Percentiles rank a stretch among this genome's conserved stretches.
Conservation (phyloP, 1,284 basidiomycete genomes). For the Ceratobasidium sp. region DNA sequence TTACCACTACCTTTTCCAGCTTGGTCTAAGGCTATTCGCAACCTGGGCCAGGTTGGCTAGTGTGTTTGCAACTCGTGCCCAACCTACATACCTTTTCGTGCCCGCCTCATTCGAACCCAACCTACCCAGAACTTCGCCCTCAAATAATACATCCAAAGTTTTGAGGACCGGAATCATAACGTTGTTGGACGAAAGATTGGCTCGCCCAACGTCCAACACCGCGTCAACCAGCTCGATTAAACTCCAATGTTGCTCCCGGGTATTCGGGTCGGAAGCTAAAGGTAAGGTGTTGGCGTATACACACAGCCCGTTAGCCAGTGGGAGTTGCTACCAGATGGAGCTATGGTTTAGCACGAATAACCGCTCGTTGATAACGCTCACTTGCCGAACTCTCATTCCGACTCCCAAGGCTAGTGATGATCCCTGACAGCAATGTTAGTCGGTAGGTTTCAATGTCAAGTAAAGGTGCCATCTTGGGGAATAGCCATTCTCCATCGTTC, state of each 20-base stretch:
- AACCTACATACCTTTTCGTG: constrained; percentile 63
- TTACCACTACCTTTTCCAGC: constrained; percentile 71
- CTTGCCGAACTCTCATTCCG: constrained; percentile 86
- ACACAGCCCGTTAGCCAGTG: constrained; percentile 74
- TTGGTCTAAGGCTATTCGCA: constrained; percentile 65
- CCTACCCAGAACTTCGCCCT: constrained; percentile 70
- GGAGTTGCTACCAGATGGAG: constrained; percentile 69
- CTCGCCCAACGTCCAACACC: constrained; percentile 67
- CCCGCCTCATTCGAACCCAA: constrained; percentile 65
- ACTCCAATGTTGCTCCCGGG: constrained; percentile 59
- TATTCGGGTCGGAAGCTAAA: constrained; percentile 53
- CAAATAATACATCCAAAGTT: constrained; percentile 78
- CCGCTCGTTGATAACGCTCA: constrained; percentile 47
- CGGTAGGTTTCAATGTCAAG: constrained; percentile 75
- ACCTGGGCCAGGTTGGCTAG: constrained; percentile 54
- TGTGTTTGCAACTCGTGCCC: constrained; percentile 48
- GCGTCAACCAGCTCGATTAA: constrained; percentile 68
- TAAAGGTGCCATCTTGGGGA: constrained; percentile 78
- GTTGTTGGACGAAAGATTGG: constrained; percentile 73
- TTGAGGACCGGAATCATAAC: constrained; percentile 84
- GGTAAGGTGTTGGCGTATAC: constrained; percentile 71
- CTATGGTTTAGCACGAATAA: constrained; percentile 42
- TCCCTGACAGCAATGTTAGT: constrained; percentile 74
- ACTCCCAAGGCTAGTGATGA: constrained; percentile 83
- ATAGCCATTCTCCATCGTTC: constrained; percentile 79